Base-by-base conservation (phyloP, 441 rosid genomes). In the Theobroma grandiflorum region DNA sequence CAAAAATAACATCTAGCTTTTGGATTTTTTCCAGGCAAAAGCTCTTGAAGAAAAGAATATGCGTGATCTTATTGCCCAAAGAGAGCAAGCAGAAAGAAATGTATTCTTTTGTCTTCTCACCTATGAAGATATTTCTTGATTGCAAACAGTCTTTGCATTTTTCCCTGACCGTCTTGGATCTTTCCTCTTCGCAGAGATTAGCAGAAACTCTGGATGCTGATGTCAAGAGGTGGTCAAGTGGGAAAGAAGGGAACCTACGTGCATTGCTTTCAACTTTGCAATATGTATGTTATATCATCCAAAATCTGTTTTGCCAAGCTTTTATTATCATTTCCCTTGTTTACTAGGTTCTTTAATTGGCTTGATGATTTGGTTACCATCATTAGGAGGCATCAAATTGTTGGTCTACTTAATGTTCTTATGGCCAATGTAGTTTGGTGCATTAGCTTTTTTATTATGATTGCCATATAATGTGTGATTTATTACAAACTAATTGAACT, bases 41-140 rank as follows among this genome's bases (percentile, higher is more conserved):
- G 98, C 99, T 85, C 85, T 96, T 76, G 98, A 92, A 61, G 99
- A 96, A 89, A 95, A 95, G 90, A 96, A 95, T 78, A 93, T 86
- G 95, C 97, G 98, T 3, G 98, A 96, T 88, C 94, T 92, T 77
- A 85, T 90, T 80, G 95, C 91, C 82, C 98, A 93, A 77, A 91
- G 93, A 83, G 99, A 96, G 85, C 98, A 93, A 89, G 88, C 94
- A 58, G 98, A 96, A 87, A 92, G 98, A 91, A 81, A 83, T 86
- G 97, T 96, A 91, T 8, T 58, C 35, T 49, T 26, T 20, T 3
- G 35, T 62, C 55, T 73, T 79, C 58, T 38, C 8, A 47, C 79
- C 72, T 65, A 33, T 1, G 69, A 72, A 80, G 69, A 69, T 53
- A 20, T 72, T 76, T 64, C 61, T 65, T 64, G 11, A 77, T 68